Conservation (phyloP, 371 early-diverging fungal genomes). For the Apophysomyces ossiformis region DNA sequence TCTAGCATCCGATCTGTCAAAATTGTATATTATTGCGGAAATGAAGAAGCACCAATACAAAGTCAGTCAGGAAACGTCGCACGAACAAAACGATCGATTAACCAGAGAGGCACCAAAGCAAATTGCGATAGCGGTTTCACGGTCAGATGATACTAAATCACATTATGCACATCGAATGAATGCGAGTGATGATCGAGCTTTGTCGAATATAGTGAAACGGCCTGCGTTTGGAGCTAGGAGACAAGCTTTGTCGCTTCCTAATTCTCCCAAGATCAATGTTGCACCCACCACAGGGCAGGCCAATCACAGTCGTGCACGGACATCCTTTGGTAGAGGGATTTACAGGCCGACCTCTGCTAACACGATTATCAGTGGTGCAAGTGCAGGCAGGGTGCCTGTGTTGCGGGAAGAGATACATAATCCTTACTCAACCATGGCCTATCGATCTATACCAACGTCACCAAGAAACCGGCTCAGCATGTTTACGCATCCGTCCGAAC, state of each 20-base stretch:
- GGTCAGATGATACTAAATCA: neutral
- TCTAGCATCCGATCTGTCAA: conserved; percentile 10
- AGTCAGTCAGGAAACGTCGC: neutral
- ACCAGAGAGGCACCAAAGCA: neutral
- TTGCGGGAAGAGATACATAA: neutral
- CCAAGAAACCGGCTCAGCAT: neutral
- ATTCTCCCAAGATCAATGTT: conserved; percentile 27
- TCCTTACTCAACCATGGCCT: conserved; percentile 12
- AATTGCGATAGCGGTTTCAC: neutral
- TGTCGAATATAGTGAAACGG: neutral
- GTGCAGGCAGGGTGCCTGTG: neutral
- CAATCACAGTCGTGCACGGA: conserved; percentile 3
- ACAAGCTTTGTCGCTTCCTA: neutral
- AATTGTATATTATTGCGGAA: conserved; percentile 31
- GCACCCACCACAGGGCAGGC: conserved; percentile 23
- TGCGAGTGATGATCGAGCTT: neutral
- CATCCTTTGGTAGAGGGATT: neutral
- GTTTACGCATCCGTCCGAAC: conserved; percentile 33
- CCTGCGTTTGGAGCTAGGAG: neutral
- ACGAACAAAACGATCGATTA: neutral
- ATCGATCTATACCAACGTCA: conserved; percentile 13
- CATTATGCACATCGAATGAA: neutral
- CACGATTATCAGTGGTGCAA: conserved; percentile 1
- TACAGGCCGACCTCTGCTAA: conserved; percentile 9
- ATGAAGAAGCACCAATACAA: conserved; percentile 28